Base-by-base conservation (phyloP, 2,329 filamentous ascomycete species). In the Fusarium setosum region DNA sequence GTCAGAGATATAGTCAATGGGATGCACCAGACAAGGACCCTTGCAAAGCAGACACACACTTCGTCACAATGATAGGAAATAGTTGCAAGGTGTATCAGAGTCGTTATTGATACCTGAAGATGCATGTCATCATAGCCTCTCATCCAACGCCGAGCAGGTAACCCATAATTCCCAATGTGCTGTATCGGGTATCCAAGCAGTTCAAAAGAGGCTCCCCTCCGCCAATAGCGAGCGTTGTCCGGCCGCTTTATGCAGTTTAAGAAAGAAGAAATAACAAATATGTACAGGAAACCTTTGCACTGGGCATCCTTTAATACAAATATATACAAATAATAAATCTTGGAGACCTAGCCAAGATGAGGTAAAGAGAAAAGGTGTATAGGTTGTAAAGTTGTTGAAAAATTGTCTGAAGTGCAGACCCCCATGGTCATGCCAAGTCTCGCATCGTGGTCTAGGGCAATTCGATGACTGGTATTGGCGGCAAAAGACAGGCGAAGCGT, bases 131-230 rank as follows among this genome's bases (percentile, higher is more conserved):
- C 65, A 70, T 72, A 59, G 54, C 61, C 65, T 67, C 53, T 69
- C 63, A 63, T 59, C 62, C 66, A 72, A 75, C 71, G 69, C 71
- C 74, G 45, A 71, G 67, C 57, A 64, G 57, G 54, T 67, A 52
- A 62, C 56, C 65, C 67, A 62, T 51, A 53, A 56, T 58, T 72
- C 65, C 69, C 68, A 69, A 69, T 74, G 68, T 72, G 61, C 65
- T 72, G 63, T 66, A 69, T 71, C 67, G 74, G 73, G 74, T 76
- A 77, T 78, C 71, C 73, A 73, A 72, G 67, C 63, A 67, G 67
- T 66, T 63, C 59, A 61, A 67, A 69, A 61, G 49, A 64, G 47
- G 65, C 59, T 69, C 54, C 59, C 54, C 41, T 51, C 65, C 54
- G 31, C 50, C 53, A 51, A 52, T 52, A 69, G 62, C 68, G 61